phyloP scores from a whole-genome alignment of 345 rosid genomes.

The Gossypium australe region DNA sequence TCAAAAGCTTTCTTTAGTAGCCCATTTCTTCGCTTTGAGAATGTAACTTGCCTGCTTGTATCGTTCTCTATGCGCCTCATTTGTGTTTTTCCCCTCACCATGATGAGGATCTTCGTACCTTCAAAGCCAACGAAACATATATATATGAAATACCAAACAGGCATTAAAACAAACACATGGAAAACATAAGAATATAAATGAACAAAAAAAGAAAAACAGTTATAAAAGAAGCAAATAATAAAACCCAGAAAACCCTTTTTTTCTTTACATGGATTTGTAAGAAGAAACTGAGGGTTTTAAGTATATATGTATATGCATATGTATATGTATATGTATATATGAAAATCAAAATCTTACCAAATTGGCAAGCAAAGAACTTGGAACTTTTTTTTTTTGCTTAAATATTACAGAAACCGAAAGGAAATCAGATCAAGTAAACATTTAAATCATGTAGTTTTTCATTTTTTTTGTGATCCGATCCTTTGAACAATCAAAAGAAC shows the following conservation, averaged over 20 bases:
- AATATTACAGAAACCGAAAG: neutral
- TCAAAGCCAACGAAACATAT: neutral
- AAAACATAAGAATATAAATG: no score
- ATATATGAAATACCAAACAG: neutral
- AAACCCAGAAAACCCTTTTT: conserved; percentile 2
- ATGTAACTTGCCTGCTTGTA: conserved; percentile 46
- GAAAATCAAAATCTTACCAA: neutral
- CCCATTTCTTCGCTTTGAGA: conserved; percentile 25
- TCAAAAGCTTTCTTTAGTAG: conserved; percentile 19
- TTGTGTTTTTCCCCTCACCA: conserved; percentile 52
- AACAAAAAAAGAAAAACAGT: neutral
- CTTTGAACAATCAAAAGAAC: neutral
- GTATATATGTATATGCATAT: neutral
- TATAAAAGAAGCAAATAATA: neutral
- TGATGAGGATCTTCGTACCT: conserved; percentile 8
- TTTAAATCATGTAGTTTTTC: neutral
- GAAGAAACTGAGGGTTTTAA: neutral
- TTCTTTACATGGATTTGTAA: neutral
- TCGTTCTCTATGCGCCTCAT: conserved; percentile 47
- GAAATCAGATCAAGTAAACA: neutral
- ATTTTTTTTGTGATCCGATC: neutral
- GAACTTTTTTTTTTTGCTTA: neutral
- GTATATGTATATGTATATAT: no score
- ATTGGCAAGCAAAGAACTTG: neutral
- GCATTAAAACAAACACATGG: neutral